Conservation (phyloP, 2,329 filamentous ascomycete genomes). For the Xylaria multiplex region DNA sequence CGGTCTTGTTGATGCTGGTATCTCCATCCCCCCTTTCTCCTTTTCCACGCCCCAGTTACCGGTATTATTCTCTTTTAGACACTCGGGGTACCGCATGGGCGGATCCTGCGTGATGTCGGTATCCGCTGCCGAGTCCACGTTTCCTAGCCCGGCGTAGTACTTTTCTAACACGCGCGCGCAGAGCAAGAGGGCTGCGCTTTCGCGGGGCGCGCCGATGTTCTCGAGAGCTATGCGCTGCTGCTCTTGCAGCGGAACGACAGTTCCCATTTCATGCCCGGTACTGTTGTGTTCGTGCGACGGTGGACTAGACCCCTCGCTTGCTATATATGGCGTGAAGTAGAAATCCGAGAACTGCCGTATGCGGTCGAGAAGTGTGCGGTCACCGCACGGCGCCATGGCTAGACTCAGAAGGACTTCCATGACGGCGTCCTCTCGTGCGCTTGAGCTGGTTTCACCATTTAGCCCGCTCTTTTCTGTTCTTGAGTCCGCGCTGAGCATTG, state of each 20-base stretch:
- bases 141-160: conserved; percentile 25
- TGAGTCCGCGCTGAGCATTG: neutral
- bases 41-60: neutral
- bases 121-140: neutral
- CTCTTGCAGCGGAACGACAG: neutral
- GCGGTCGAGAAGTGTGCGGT: conserved; percentile 21
- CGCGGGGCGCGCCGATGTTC: conserved; percentile 10
- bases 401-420: conserved; percentile 17
- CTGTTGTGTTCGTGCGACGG: too few species aligned
- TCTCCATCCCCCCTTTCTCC: too few species aligned
- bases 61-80: neutral
- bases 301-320: neutral
- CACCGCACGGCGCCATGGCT: conserved; percentile 19
- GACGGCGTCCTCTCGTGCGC: conserved; percentile 2
- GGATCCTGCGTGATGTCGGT: too few species aligned
- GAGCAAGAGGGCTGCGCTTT: conserved; percentile 30
- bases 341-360: conserved; percentile 30
- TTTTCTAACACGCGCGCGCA: conserved; percentile 28
- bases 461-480: neutral
- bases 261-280: neutral
- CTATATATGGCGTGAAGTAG: conserved; percentile 26
- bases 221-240: conserved; percentile 7
- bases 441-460: neutral
- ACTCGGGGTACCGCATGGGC: neutral
- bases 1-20: neutral